Evolutionary conservation across 805 yeast species (phyloP), one percentile per base, ranked within the genome.

Genomic region (Clavispora santaluciae): DNA sequence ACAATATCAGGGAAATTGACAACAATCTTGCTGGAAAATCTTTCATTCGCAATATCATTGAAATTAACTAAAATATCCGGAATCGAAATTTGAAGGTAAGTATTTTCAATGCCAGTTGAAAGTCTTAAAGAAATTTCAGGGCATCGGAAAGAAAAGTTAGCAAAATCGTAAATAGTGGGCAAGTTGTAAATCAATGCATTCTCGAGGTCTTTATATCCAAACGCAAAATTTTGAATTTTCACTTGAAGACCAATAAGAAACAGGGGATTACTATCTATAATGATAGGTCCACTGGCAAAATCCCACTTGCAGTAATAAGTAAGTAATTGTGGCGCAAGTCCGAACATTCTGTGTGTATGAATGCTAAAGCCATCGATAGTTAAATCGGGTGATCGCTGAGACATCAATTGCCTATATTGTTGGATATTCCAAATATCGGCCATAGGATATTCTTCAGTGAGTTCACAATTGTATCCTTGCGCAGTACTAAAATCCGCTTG

Each of bases 271-370:
- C 86, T 75, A 41, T 78, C 72, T 10, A 86, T 60, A 1, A 51
- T 42, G 4, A 89, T 63, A 4, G 66, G 68, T 8, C 90, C 95
- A 1, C 83, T 56, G 21, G 75, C 77, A 50, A 93, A 78, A 44
- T 84, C 90, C 99, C 99, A 93, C 44, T 86, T 82, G 54, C 96
- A 89, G 48, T 77, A 79, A 56, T 86, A 93, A 0, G 97, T 87
- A 1, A 91, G 88, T 56, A 87, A 95, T 6, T 72, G 67, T 0
- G 97, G 97, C 0, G 96, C 96, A 2, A 88, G 57, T 0, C 99
- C 99, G 66, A 88, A 88, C 81, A 90, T 80, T 54, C 98, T 72
- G 59, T 91, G 96, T 1, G 96, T 95, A 59, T 86, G 95, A 18
- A 87, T 70, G 2, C 72, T 55, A 10, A 84, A 56, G 1, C 83